Evolutionary conservation across 2,329 filamentous ascomycete species (phyloP).

Genomic region (Cladosporium velox): DNA sequence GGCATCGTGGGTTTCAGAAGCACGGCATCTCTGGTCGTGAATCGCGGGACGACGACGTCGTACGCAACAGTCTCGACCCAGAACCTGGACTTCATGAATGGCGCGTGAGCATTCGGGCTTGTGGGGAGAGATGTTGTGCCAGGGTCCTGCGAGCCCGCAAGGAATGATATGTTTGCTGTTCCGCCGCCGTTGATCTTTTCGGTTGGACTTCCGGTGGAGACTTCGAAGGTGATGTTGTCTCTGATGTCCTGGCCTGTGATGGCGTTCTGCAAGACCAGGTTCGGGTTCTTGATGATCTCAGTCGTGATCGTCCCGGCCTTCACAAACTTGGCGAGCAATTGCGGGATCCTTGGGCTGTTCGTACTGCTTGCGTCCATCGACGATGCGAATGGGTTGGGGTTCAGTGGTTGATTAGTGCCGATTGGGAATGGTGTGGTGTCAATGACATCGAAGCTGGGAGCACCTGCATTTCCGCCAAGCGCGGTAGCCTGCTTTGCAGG

Average conservation of each 20-base stretch:
- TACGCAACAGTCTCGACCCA: conserved; percentile 38
- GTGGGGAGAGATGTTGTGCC: not conserved
- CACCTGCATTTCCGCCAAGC: not conserved
- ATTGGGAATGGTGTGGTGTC: conserved; percentile 6
- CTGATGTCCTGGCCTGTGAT: conserved; percentile 38
- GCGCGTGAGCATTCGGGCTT: conserved; percentile 33
- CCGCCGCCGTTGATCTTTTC: conserved; percentile 34
- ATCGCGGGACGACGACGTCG: conserved; percentile 6
- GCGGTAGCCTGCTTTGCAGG: conserved; percentile 3
- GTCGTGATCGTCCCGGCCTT: conserved; percentile 12
- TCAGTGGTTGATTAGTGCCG: not conserved
- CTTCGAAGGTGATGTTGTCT: conserved; percentile 28
- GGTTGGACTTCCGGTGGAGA: conserved; percentile 31
- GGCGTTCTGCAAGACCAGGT: conserved; percentile 34
- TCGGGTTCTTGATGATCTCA: conserved; percentile 36
- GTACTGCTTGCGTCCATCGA: conserved; percentile 7
- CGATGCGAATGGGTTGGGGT: not conserved
- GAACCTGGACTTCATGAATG: conserved; percentile 34
- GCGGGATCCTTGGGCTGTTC: conserved; percentile 6
- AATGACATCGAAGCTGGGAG: not conserved
- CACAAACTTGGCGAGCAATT: not conserved
- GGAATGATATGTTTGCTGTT: conserved; percentile 37
- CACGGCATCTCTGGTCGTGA: conserved; percentile 23
- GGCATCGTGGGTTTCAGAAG: conserved; percentile 19
- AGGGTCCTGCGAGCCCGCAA: conserved; percentile 23